These are phyloP conservation scores for Alloteropsis semialata DNA, from an alignment of 176 grass and related monocot genomes.

Conservation along the genomic window DNA sequence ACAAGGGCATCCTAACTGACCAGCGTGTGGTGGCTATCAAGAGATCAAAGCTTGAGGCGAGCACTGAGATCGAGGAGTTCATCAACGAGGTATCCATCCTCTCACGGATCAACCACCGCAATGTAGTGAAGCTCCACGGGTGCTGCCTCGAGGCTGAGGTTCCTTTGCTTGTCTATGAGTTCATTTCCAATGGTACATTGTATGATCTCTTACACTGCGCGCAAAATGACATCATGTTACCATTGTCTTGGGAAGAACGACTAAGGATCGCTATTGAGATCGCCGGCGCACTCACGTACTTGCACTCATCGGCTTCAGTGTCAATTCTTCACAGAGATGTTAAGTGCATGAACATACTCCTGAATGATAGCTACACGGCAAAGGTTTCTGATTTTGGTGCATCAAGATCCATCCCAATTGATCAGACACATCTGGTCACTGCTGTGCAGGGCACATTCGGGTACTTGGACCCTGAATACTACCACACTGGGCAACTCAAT, in stretches of 20 bases:
- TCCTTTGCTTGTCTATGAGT: constrained; percentile 23
- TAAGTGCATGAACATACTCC: constrained; percentile 34
- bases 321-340: constrained; percentile 25
- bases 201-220: neutral
- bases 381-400: constrained; percentile 22
- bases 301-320: constrained; percentile 11
- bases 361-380: neutral
- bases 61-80: neutral
- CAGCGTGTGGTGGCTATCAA: constrained; percentile 28
- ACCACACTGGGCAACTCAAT: neutral
- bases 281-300: constrained; percentile 11
- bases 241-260: constrained; percentile 7
- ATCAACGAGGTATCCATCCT: constrained; percentile 35
- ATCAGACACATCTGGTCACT: constrained; percentile 2
- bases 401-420: constrained; percentile 2
- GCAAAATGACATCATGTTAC: neutral
- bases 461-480: constrained; percentile 33
- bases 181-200: constrained; percentile 27
- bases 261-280: constrained; percentile 5
- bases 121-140: constrained; percentile 32
- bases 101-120: constrained; percentile 32
- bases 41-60: neutral
- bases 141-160: constrained; percentile 31
- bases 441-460: constrained; percentile 13
- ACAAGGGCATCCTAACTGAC: constrained; percentile 31